These are phyloP conservation scores for Lagerstroemia fauriei DNA, from an alignment of 441 rosid species.

Conservation along the genomic window DNA sequence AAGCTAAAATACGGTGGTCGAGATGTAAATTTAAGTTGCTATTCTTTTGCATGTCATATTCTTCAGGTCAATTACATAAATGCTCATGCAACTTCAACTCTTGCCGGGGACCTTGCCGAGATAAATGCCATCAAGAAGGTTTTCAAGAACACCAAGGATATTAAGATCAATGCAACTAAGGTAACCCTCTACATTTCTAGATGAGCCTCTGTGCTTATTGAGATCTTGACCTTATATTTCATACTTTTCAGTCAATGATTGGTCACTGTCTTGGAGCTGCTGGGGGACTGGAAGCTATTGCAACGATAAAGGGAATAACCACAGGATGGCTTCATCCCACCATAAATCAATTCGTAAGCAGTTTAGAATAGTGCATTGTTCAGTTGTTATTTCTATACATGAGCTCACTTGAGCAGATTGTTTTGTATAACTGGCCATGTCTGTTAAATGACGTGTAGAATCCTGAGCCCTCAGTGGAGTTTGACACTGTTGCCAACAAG, in stretches of 20 bases:
- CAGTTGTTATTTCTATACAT: neutral
- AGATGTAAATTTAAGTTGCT: neutral
- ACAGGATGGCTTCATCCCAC: slow-evolving; percentile 97
- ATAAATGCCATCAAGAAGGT: slow-evolving; percentile 90
- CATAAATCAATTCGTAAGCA: slow-evolving; percentile 85
- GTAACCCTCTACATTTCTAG: slow-evolving; percentile 35
- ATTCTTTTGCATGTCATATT: neutral
- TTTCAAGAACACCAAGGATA: slow-evolving; percentile 72
- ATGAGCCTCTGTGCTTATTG: slow-evolving; percentile 22
- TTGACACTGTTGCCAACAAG: slow-evolving; percentile 76
- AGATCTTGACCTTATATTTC: slow-evolving; percentile 13
- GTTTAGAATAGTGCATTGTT: slow-evolving; percentile 5
- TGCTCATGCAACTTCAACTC: slow-evolving; percentile 93
- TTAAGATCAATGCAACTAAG: slow-evolving; percentile 95
- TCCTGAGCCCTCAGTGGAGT: slow-evolving; percentile 83
- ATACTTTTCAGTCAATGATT: slow-evolving; percentile 76
- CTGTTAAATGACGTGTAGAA: slow-evolving; percentile 48
- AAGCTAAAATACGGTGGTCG: neutral
- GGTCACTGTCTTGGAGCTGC: slow-evolving; percentile 99
- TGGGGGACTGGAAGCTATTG: slow-evolving; percentile 95
- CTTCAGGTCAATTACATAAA: slow-evolving; percentile 89
- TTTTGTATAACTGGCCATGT: neutral
- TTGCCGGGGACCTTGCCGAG: slow-evolving; percentile 96
- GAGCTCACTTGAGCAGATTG: neutral
- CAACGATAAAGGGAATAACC: slow-evolving; percentile 79